Base-by-base conservation (phyloP, 129 eudicot species). In the Cynara cardunculus region DNA sequence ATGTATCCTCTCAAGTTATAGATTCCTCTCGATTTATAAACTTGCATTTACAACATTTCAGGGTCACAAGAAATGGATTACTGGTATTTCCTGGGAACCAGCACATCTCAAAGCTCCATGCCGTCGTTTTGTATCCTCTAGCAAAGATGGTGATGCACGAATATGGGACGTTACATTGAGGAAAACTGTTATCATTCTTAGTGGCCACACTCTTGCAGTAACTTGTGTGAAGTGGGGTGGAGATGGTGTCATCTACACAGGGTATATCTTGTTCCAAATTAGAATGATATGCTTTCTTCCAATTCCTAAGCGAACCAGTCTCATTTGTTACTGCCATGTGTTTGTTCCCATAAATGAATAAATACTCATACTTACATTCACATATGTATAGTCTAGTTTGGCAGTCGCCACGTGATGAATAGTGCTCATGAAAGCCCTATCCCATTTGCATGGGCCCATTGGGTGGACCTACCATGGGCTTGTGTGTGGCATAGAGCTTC, bases 201-300 rank as follows among this genome's bases (percentile, higher is more conserved):
- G 94, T 70, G 97, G 99, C 25, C 99, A 95, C 73, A 92, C 99
- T 80, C 94, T 95, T 78, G 99, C 99, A 77, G 87, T 95, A 72
- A 95, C 99, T 74, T 95, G 97, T 83, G 99, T 95, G 73, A 95
- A 95, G 83, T 95, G 99, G 99, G 97, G 99, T 77, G 97, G 97
- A 46, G 99, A 95, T 89, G 99, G 99, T 53, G 77, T 95, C 44
- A 95, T 95, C 78, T 95, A 95, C 78, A 95, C 99, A 9, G 99
- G 99, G 99, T 90, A 95, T 71, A 78, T 69, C 35, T 73, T 87
- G 65, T 28, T 73, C 18, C 10, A 82, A 74, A 30, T 71, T 84
- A 73, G 4, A 27, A 21, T 72, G 44, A 37, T 24, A 16, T 77
- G 25, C 25, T 62, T 35, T n/a, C 39, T 69, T 71, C 25, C 65